Evolutionary conservation across 805 yeast species (phyloP).

Genomic region (Nadsonia fulvescens): DNA sequence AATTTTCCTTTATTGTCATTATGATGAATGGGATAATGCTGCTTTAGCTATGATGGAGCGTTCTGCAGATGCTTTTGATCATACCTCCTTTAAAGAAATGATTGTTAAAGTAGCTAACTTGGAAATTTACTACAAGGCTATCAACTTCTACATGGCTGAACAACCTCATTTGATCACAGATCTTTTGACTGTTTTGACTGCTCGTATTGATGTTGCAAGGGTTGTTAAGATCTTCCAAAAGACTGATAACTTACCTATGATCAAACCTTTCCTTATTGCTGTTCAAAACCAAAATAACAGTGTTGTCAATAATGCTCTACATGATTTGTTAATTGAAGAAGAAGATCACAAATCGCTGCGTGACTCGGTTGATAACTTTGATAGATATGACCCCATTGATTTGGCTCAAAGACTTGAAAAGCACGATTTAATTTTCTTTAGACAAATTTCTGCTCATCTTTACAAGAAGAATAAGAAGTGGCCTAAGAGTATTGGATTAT

Average conservation of each 20-base stretch:
- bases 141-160: conserved; percentile 81
- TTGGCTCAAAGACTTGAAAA: conserved; percentile 85
- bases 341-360: conserved; percentile 85
- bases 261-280: conserved; percentile 84
- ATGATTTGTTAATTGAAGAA: conserved; percentile 87
- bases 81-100: conserved; percentile 82
- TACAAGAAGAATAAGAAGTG: conserved; percentile 91
- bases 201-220: conserved; percentile 85
- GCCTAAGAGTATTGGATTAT: conserved; percentile 70
- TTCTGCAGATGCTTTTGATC: conserved; percentile 85
- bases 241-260: conserved; percentile 89
- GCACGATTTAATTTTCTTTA: conserved; percentile 79
- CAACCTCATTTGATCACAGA: conserved; percentile 85
- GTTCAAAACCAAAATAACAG: conserved; percentile 82
- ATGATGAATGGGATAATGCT: conserved; percentile 99
- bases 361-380: conserved; percentile 73
- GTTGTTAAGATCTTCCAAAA: conserved; percentile 88
- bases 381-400: conserved; percentile 81
- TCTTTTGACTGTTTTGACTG: conserved; percentile 62
- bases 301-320: conserved; percentile 87
- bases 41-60: conserved; percentile 91
- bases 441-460: conserved; percentile 88
- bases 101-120: conserved; percentile 87
- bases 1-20: conserved; percentile 90
- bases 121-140: conserved; percentile 93